Percentiles rank a stretch among this genome's conserved stretches.
Evolutionary conservation across 768 basidiomycete species (phyloP).

Genomic region (Lentinus brumalis): DNA sequence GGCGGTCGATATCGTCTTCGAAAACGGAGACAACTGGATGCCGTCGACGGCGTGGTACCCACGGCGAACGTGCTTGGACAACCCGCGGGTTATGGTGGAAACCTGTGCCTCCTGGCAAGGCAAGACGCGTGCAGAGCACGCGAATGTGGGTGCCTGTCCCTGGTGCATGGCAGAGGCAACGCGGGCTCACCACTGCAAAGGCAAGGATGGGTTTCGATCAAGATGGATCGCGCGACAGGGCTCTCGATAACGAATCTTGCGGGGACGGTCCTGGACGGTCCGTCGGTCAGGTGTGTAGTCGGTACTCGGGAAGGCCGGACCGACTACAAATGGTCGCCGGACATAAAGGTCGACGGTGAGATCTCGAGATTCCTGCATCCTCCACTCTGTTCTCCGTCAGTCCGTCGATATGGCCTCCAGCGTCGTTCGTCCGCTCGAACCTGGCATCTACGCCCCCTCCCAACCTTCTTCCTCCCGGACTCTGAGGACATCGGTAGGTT

Average conservation of each 20-base stretch:
- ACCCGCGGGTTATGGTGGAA: neutral
- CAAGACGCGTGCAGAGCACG: neutral
- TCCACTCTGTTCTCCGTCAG: constrained; percentile 14
- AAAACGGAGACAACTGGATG: neutral
- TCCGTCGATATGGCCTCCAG: constrained; percentile 11
- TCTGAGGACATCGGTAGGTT: constrained; percentile 81
- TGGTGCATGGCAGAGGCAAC: constrained; percentile 4
- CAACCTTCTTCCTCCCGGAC: constrained; percentile 75
- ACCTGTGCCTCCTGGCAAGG: neutral
- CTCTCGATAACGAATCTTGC: constrained; percentile 16
- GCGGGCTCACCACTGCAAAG: neutral
- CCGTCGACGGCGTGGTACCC: neutral
- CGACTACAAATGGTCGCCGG: constrained; percentile 3
- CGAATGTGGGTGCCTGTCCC: neutral
- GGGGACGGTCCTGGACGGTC: constrained; percentile 8
- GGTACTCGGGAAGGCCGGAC: constrained; percentile 14
- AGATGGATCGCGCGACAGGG: constrained; percentile 10
- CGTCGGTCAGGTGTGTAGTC: constrained; percentile 20
- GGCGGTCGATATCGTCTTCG: neutral
- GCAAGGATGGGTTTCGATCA: constrained; percentile 5
- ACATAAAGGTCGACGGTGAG: constrained; percentile 16
- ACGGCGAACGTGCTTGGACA: neutral
- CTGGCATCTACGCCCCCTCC: constrained; percentile 85
- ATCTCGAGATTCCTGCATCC: constrained; percentile 16
- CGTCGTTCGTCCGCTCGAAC: constrained; percentile 56